Base-by-base conservation (phyloP, 371 early-diverging fungal genomes). In the Mucor indicus region DNA sequence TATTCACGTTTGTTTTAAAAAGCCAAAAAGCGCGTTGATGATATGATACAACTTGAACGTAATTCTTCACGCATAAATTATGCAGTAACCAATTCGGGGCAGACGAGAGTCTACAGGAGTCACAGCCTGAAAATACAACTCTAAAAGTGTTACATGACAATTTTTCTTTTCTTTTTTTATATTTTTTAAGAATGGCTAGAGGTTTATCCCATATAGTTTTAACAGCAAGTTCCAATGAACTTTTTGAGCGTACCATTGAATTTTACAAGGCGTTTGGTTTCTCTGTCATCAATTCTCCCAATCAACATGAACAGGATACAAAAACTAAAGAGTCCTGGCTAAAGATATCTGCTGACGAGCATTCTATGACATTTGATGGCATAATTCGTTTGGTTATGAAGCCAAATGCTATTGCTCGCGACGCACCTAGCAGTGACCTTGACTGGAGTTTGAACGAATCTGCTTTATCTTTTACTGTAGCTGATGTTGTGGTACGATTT, bases 211-310 rank as follows among this genome's bases (percentile, higher is more conserved):
- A 64, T 36, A 47, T 64, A 12, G 50, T 60, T 10, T 53, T 42
- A n/a, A 33, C 36, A 20, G 57, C 64, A 6, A 45, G 40, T 25
- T 46, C 56, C 0, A 23, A 40, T 13, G 56, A 60, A 30, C 39
- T 48, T 1, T 60, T 49, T 23, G 27, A 45, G 25, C 27, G 15
- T 3, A 60, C 64, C 2, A 13, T 60, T 10, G 44, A 30, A 3
- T 64, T 64, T 31, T 64, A 64, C 16, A 55, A 48, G 8, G 43
- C 64, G 10, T 52, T 64, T 33, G 64, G 64, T 1, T 64, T 64
- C 12, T 48, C 49, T n/a, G 13, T 29, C 8, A 25, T 56, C 8
- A 50, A 40, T 19, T 33, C 47, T 1, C 45, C 51, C 3, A 58
- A 36, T 21, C 44, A 57, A 32, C 19, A 22, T 5, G n/a, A n/a